Base-by-base conservation (phyloP, 1,284 basidiomycete species). In the Apiotrichum sp. region DNA sequence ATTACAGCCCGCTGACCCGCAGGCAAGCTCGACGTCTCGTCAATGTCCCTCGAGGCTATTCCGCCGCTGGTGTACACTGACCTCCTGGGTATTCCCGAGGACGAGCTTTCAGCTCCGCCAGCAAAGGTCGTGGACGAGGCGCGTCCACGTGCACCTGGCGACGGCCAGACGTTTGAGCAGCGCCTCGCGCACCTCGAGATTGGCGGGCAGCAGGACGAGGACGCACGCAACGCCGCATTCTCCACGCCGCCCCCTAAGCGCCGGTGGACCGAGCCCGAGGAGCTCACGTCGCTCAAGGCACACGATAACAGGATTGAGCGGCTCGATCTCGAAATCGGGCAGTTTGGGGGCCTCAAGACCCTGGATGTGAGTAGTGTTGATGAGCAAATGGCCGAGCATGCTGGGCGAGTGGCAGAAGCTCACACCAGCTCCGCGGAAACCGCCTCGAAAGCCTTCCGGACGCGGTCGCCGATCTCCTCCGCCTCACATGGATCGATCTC, bases 1-100 rank as follows among this genome's bases (percentile, higher is more conserved):
- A 22, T 22, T 22, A 22, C 22, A 22, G 22, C 22, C 22, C 22
- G 22, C 22, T 22, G 22, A 29, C 29, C 29, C 29, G 29, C 52
- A 74, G 72, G 71, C 31, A 70, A 70, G 56, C 68, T 77, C 29
- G 71, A 77, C 57, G 58, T 75, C 29, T 56, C 64, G 8, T 61
- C 63, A 11, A 59, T 77, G 43, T 53, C 57, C 10, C 66, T 75
- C 29, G 31, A 55, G 3, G 52, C 61, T 2, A 51, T 77, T 29
- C 75, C 75, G 6, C 45, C 63, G 32, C 64, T 70, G 36, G 61
- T 73, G 2, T 77, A 71, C 64, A 75, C 65, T 14, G 58, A 57
- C 13, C 62, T 77, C 7, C 65, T 75, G 2, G 67, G 70, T 32
- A 60, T 77, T 8, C 59, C 64, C 0, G 44, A 56, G 3, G 57